These are phyloP conservation scores for Nigrospora osmanthi DNA, from an alignment of 2,329 filamentous ascomycete species.

Conservation along the genomic window DNA sequence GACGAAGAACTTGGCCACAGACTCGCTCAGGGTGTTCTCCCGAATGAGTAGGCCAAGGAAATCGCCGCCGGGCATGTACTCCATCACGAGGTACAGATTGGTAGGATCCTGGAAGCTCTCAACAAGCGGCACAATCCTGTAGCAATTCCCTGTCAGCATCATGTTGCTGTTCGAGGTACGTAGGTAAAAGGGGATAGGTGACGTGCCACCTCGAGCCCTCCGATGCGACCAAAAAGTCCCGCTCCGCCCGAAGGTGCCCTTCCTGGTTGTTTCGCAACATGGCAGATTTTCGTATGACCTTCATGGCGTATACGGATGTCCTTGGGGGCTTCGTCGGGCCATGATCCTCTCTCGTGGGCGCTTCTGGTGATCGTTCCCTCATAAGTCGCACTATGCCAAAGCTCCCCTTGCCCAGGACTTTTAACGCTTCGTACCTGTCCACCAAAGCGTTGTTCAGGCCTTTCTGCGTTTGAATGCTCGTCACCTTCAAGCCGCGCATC, in stretches of 20 bases:
- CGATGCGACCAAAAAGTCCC: conserved; percentile 84
- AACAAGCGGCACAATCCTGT: conserved; percentile 76
- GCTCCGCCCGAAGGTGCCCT: conserved; percentile 81
- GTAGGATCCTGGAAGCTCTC: conserved; percentile 81
- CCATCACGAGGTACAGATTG: conserved; percentile 91
- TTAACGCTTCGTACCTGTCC: conserved; percentile 71
- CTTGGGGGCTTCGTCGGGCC: conserved; percentile 3
- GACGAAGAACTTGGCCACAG: conserved; percentile 75
- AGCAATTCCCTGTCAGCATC: background rate
- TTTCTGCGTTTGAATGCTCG: conserved; percentile 32
- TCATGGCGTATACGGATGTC: conserved; percentile 83
- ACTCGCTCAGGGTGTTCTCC: conserved; percentile 74
- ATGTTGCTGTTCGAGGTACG: background rate
- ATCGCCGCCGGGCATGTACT: conserved; percentile 95
- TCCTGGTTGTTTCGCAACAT: conserved; percentile 91
- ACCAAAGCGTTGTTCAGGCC: conserved; percentile 39
- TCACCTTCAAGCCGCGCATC: conserved; percentile 60
- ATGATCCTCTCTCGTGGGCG: background rate
- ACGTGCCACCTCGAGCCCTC: conserved; percentile 73
- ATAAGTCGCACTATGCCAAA: conserved; percentile 90
- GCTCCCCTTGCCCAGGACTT: conserved; percentile 83
- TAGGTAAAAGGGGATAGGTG: background rate
- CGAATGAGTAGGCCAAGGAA: conserved; percentile 82
- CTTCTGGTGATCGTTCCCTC: conserved; percentile 43
- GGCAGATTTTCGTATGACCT: conserved; percentile 87